Percentiles rank a stretch among this genome's conserved stretches.
Conservation (phyloP, 2,329 filamentous ascomycete genomes). For the Fusarium heterosporum region DNA sequence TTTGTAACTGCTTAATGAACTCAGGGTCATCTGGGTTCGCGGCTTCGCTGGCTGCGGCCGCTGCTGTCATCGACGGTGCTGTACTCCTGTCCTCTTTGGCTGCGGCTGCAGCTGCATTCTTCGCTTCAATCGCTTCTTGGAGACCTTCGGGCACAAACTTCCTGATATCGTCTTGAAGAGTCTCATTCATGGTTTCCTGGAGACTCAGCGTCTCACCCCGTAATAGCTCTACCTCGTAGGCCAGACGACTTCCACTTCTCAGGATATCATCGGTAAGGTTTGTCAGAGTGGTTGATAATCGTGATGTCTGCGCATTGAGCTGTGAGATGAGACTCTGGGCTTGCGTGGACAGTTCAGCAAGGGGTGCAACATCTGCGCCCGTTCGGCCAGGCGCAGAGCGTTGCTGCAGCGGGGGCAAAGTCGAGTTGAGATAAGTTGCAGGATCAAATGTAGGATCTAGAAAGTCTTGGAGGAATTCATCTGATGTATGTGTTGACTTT, state of each 20-base stretch:
- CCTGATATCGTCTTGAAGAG: conserved; percentile 75
- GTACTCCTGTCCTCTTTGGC: conserved; percentile 35
- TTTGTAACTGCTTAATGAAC: conserved; percentile 83
- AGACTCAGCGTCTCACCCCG: conserved; percentile 89
- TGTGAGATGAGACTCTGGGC: conserved; percentile 88
- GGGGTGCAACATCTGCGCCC: conserved; percentile 61
- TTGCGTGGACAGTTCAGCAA: conserved; percentile 82
- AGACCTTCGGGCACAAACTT: conserved; percentile 74
- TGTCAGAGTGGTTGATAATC: conserved; percentile 83
- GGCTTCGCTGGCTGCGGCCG: conserved; percentile 8
- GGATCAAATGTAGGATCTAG: conserved; percentile 82
- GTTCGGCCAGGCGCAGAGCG: conserved; percentile 47
- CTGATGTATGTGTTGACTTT: conserved; percentile 73
- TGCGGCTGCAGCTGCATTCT: conserved; percentile 30
- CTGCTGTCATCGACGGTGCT: conserved; percentile 42
- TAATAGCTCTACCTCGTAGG: conserved; percentile 93
- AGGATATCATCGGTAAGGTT: conserved; percentile 95
- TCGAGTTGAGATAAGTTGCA: conserved; percentile 84
- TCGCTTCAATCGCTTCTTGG: conserved; percentile 48
- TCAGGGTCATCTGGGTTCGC: conserved; percentile 63
- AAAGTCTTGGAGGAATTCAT: conserved; percentile 80
- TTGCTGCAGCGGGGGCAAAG: conserved; percentile 75
- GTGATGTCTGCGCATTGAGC: conserved; percentile 87
- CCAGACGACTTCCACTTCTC: conserved; percentile 85
- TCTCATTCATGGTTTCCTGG: conserved; percentile 80